These are phyloP conservation scores for Penicillium sp. DNA, from an alignment of 2,329 filamentous ascomycete genomes.

Conservation along the genomic window DNA sequence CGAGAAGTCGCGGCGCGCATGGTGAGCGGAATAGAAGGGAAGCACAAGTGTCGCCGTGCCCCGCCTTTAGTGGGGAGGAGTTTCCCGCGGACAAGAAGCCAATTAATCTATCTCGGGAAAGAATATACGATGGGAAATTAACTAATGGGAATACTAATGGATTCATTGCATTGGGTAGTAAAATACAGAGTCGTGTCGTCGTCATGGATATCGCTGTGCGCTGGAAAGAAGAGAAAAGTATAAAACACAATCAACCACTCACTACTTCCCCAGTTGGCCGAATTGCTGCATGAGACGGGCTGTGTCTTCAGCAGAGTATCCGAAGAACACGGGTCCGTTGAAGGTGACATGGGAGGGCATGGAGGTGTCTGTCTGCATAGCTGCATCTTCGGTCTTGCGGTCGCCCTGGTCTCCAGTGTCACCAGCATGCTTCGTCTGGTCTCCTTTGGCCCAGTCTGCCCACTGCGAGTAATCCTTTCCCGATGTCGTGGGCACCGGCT, in stretches of 20 bases:
- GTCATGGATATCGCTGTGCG: background rate
- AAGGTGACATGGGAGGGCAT: constrained; percentile 68
- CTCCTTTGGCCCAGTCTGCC: constrained; percentile 11
- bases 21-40: constrained; percentile 10
- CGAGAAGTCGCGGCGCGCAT: constrained; percentile 25
- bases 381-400: constrained; percentile 7
- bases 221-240: background rate
- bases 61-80: constrained; percentile 10
- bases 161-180: constrained; percentile 3
- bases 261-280: constrained; percentile 14
- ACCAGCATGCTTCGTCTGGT: too few relatives aligned
- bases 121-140: background rate
- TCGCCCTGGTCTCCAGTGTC: too few relatives aligned
- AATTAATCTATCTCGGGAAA: too few relatives aligned
- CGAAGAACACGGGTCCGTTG: constrained; percentile 89
- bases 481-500: background rate
- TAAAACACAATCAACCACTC: constrained; percentile 1
- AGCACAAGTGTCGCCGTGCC: constrained; percentile 10
- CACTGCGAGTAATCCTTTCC: constrained; percentile 4
- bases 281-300: constrained; percentile 64
- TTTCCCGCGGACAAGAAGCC: constrained; percentile 22
- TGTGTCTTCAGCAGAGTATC: constrained; percentile 80
- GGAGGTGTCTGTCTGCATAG: constrained; percentile 7
- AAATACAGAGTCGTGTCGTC: constrained; percentile 1
- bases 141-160: too few relatives aligned